These are phyloP conservation scores for Mariannaea sp. DNA, from an alignment of 2,329 filamentous ascomycete species.

Conservation along the genomic window DNA sequence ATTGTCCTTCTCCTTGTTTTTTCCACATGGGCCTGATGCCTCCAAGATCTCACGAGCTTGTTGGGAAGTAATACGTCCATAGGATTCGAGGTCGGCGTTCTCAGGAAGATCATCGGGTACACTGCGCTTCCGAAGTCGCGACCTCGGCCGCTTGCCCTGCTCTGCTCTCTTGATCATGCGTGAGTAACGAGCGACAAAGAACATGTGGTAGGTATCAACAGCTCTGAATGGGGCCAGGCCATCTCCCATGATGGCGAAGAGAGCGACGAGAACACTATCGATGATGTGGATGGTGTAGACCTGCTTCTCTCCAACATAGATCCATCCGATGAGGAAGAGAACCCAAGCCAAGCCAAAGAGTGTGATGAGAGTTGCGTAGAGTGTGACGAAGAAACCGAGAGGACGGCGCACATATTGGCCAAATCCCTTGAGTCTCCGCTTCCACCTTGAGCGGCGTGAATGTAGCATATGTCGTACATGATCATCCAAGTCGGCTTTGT, in stretches of 20 bases:
- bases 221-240: conserved; percentile 75
- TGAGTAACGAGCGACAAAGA: conserved; percentile 74
- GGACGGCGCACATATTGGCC: conserved; percentile 77
- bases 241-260: conserved; percentile 73
- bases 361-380: conserved; percentile 83
- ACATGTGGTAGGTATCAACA: conserved; percentile 87
- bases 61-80: conserved; percentile 24
- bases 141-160: conserved; percentile 50
- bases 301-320: conserved; percentile 76
- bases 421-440: conserved; percentile 79
- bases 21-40: conserved; percentile 19
- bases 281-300: conserved; percentile 72
- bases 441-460: conserved; percentile 78
- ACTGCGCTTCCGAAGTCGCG: conserved; percentile 28
- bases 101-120: conserved; percentile 22
- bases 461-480: conserved; percentile 88
- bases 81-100: conserved; percentile 21
- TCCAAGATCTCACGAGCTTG: conserved; percentile 30
- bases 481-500: conserved; percentile 79
- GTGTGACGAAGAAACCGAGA: conserved; percentile 79
- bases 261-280: conserved; percentile 71
- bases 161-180: conserved; percentile 49
- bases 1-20: too few species aligned
- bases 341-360: conserved; percentile 88
- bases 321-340: conserved; percentile 89